Percentiles rank a stretch among this genome's conserved stretches.
Evolutionary conservation across 441 rosid species (phyloP).

Genomic region (Populus tomentosa): DNA sequence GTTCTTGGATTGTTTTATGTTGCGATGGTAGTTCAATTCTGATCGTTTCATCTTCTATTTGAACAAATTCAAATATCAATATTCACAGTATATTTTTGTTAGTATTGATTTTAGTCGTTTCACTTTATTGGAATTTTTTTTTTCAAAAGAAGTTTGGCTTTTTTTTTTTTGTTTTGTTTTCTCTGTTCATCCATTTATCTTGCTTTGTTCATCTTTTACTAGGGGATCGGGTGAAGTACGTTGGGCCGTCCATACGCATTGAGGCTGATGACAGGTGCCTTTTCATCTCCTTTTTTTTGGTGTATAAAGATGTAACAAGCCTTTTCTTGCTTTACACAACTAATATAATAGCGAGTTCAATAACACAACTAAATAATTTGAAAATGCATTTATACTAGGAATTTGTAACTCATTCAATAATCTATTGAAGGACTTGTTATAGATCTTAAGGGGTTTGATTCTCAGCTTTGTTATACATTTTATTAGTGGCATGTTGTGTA

Average conservation of each 20-base stretch:
- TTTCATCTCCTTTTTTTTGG: neutral
- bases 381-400: neutral
- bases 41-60: neutral
- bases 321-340: neutral
- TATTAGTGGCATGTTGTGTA: neutral
- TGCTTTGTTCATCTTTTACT: slow-evolving; percentile 12
- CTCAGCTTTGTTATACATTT: neutral
- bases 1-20: neutral
- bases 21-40: neutral
- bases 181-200: neutral
- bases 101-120: neutral
- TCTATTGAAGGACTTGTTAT: neutral
- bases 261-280: slow-evolving; percentile 66
- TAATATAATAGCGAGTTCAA: neutral
- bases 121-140: too few relatives aligned
- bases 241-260: slow-evolving; percentile 50
- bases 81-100: neutral
- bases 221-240: slow-evolving; percentile 92
- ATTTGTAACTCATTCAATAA: neutral
- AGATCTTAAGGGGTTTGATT: neutral
- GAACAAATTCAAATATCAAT: neutral
- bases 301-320: neutral
- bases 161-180: neutral
- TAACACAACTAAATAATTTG: neutral
- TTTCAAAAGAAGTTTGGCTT: neutral